A percentile compares a stretch with the other conserved stretches of the same genome.
These are phyloP conservation scores for Petunia secreta DNA, from an alignment of 257 asterid species.

Conservation along the genomic window DNA sequence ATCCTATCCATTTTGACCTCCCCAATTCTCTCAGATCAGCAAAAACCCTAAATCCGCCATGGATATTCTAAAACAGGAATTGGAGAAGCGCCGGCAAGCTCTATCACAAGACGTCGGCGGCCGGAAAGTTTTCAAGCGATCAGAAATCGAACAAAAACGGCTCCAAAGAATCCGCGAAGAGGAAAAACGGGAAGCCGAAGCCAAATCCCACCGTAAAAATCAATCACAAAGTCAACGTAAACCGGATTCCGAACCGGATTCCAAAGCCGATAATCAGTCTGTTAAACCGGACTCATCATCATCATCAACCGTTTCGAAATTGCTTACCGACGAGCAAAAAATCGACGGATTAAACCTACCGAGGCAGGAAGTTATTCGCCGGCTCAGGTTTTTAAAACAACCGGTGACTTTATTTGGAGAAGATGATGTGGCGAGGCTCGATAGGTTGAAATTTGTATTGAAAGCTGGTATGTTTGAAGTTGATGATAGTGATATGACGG, in stretches of 20 bases:
- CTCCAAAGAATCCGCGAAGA: conserved; percentile 84
- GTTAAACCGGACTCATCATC: conserved; percentile 54
- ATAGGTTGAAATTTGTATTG: conserved; percentile 69
- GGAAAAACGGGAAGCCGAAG: conserved; percentile 82
- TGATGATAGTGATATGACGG: conserved; percentile 93
- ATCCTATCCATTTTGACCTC: background rate
- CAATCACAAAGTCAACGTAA: conserved; percentile 33
- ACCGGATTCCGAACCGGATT: conserved; percentile 43
- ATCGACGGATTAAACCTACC: conserved; percentile 71
- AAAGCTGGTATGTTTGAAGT: conserved; percentile 88
- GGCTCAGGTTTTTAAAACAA: conserved; percentile 80
- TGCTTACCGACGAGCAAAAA: conserved; percentile 68
- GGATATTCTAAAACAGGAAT: conserved; percentile 88
- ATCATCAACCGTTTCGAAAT: conserved; percentile 43
- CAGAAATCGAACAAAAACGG: conserved; percentile 89
- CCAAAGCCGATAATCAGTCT: conserved; percentile 53
- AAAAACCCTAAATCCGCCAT: conserved; percentile 29
- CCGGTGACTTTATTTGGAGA: conserved; percentile 93
- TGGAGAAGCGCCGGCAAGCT: conserved; percentile 64
- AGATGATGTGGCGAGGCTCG: conserved; percentile 84
- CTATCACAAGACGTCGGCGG: conserved; percentile 70
- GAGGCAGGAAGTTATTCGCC: conserved; percentile 81
- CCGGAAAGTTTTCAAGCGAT: conserved; percentile 79
- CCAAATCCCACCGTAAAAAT: conserved; percentile 70
- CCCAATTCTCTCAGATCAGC: background rate